Evolutionary conservation across 2,329 filamentous ascomycete genomes (phyloP).

Genomic region (Zymoseptoria tritici): DNA sequence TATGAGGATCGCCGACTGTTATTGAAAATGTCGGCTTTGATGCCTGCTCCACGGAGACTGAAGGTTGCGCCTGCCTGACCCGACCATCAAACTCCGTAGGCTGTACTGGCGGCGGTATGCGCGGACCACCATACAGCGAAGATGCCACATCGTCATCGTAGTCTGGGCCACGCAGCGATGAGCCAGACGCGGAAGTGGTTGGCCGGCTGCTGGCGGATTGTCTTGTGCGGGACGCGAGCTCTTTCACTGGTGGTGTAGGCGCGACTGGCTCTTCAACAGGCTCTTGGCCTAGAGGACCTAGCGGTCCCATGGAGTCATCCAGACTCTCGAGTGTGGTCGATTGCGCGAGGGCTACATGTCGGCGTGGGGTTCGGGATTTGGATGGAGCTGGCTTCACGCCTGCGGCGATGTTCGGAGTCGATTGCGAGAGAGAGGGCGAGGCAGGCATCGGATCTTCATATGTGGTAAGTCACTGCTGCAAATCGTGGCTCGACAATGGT

Average conservation of each 20-base stretch:
- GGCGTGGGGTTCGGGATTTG: conserved; percentile 46
- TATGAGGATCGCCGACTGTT: conserved; percentile 89
- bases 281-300: conserved; percentile 56
- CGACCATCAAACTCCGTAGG: conserved; percentile 39
- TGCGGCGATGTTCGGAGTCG: conserved; percentile 18
- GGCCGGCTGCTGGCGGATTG: conserved; percentile 36
- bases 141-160: conserved; percentile 55
- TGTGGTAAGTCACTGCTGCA: not conserved
- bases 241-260: conserved; percentile 50
- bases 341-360: conserved; percentile 66
- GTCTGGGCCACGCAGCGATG: conserved; percentile 48
- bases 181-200: conserved; percentile 44
- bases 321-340: conserved; percentile 71
- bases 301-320: conserved; percentile 64
- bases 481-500: not conserved
- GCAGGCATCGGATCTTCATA: not conserved
- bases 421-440: conserved; percentile 11
- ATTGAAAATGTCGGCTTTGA: conserved; percentile 89
- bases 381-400: conserved; percentile 23
- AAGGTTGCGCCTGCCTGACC: conserved; percentile 56
- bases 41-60: conserved; percentile 85
- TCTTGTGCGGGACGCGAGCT: conserved; percentile 41
- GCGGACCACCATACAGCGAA: conserved; percentile 41
- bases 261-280: conserved; percentile 56
- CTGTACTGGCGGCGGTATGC: conserved; percentile 59